Evolutionary conservation across 148 eudicot genomes (phyloP).

Genomic region (Chenopodium quinoa): DNA sequence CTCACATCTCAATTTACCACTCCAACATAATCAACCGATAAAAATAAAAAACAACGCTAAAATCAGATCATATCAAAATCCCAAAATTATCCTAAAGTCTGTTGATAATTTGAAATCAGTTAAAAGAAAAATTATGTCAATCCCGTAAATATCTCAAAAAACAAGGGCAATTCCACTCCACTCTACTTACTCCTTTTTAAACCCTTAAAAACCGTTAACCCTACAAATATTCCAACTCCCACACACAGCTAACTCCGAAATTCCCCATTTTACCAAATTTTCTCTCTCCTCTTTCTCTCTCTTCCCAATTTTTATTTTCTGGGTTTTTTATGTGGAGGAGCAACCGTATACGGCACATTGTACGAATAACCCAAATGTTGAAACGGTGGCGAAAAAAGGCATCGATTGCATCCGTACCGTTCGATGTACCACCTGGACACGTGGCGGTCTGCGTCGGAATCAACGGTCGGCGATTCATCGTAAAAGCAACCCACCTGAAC

Average conservation of each 20-base stretch:
- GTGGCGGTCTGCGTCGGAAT: constrained; percentile 58
- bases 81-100: not conserved
- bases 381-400: constrained; percentile 42
- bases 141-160: not conserved
- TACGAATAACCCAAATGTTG: constrained; percentile 61
- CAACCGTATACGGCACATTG: constrained; percentile 63
- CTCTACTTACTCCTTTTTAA: not conserved
- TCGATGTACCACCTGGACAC: constrained; percentile 66
- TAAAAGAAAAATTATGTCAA: not conserved
- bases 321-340: constrained; percentile 25
- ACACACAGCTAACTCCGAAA: not conserved
- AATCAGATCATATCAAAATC: not conserved
- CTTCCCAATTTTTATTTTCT: not conserved
- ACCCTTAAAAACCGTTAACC: constrained; percentile 29
- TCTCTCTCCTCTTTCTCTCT: not conserved
- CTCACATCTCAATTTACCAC: too few relatives aligned
- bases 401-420: constrained; percentile 22
- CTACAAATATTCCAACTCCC: constrained; percentile 28
- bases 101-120: too few relatives aligned
- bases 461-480: constrained; percentile 32
- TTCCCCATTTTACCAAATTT: not conserved
- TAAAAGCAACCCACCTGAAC: constrained; percentile 47
- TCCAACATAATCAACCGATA: not conserved
- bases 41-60: not conserved
- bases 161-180: constrained; percentile 14